A percentile compares a stretch with the other conserved stretches of the same genome.
Conservation (phyloP, 2,329 filamentous ascomycete species). For the Cladosporium colombiae region DNA sequence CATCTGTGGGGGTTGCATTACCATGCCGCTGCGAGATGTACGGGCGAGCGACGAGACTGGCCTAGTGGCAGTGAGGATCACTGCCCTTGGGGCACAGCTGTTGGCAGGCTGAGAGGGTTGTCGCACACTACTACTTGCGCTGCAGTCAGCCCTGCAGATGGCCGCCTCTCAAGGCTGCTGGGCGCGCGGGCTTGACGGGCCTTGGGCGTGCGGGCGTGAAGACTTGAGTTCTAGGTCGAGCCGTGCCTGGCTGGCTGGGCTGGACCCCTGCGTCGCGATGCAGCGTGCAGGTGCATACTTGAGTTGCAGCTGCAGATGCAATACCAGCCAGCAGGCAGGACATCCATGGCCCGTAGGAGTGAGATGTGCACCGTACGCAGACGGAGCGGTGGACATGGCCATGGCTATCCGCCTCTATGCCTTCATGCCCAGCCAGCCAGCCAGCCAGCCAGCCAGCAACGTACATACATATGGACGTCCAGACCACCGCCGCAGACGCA, state of each 20-base stretch:
- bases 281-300: not conserved
- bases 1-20: constrained; percentile 18
- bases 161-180: constrained; percentile 17
- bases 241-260: constrained; percentile 16
- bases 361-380: not conserved
- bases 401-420: not conserved
- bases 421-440: not conserved
- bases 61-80: constrained; percentile 6
- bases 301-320: constrained; percentile 1
- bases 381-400: not conserved
- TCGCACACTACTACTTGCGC: constrained; percentile 11
- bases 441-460: not conserved
- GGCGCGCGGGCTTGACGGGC: constrained; percentile 15
- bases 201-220: constrained; percentile 14
- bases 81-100: constrained; percentile 6
- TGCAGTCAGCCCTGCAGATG: constrained; percentile 19
- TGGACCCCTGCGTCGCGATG: constrained; percentile 15
- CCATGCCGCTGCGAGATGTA: constrained; percentile 8
- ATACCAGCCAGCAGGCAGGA: not conserved
- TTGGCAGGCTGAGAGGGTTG: constrained; percentile 7
- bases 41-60: constrained; percentile 1
- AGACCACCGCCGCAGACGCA: not conserved
- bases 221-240: constrained; percentile 17
- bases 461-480: not conserved
- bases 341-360: not conserved